Conservation (phyloP, 2,329 filamentous ascomycete species). For the Fusarium penzigii region DNA sequence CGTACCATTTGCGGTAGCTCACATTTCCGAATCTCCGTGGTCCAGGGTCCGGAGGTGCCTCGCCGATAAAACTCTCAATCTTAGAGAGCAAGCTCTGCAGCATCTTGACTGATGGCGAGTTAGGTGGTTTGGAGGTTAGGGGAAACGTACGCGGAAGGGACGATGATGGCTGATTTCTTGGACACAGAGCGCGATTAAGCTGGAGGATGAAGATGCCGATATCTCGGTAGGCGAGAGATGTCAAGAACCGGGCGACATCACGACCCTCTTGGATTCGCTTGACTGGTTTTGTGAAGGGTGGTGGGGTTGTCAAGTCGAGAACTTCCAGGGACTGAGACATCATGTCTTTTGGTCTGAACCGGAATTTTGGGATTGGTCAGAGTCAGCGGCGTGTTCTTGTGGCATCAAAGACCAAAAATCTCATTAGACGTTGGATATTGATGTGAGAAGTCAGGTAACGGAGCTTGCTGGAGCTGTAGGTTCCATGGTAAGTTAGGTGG, state of each 20-base stretch:
- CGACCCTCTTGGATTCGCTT: constrained; percentile 85
- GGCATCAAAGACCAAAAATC: no score
- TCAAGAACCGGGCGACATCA: constrained; percentile 80
- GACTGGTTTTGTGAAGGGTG: constrained; percentile 63
- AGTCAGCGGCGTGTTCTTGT: not conserved
- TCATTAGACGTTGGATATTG: no score
- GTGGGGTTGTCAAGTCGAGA: constrained; percentile 48
- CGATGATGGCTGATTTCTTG: constrained; percentile 51
- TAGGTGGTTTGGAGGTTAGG: constrained; percentile 42
- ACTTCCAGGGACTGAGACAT: constrained; percentile 40
- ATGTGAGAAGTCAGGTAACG: not conserved
- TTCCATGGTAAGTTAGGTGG: constrained; percentile 4
- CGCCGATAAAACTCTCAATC: constrained; percentile 68
- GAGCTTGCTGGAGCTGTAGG: not conserved
- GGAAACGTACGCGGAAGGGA: constrained; percentile 42
- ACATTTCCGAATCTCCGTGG: constrained; percentile 90
- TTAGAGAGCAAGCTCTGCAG: constrained; percentile 67
- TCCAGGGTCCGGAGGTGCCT: constrained; percentile 81
- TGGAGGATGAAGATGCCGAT: constrained; percentile 87
- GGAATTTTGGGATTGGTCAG: not conserved
- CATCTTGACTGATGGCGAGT: constrained; percentile 56
- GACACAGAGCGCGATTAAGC: constrained; percentile 84
- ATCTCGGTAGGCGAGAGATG: constrained; percentile 80
- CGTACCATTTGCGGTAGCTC: constrained; percentile 84
- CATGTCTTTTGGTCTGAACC: not conserved